Base-by-base conservation (phyloP, 495 filamentous ascomycete species). In the Talaromyces thailandensis region DNA sequence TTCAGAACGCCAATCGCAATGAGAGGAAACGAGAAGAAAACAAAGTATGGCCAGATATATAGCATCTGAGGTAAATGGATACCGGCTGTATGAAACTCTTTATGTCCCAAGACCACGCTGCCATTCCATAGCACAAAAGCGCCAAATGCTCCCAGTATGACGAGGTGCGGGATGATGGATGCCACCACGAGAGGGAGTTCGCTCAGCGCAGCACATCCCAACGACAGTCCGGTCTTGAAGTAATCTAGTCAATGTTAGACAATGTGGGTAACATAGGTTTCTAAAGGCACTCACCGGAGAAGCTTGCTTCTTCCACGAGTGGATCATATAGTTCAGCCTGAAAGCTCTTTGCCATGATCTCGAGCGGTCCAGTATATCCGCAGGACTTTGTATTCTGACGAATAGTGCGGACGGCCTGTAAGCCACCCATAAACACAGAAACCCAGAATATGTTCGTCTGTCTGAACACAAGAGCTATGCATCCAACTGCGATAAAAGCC, bases 401-500 rank as follows among this genome's bases (percentile, higher is more conserved):
- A 51, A 79, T 64, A 24, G 61, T 73, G 65, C 68, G 82, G 56
- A 90, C 80, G 14, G 83, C 79, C 62, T 90, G 86, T 26, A 93
- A 64, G 16, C 86, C 92, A 62, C 92, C 91, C 62, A 96, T 82
- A 69, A 94, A 97, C 0, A 92, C 75, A 1, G 90, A 85, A 2
- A 93, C 88, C 94, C 94, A 98, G 71, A 98, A 92, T 63, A 98
- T 88, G 68, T 98, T 98, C 11, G 94, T 98, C 73, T 98, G 94
- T 31, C 94, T 77, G 76, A 93, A 92, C 18, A 82, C 75, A 37
- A 98, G 76, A 31, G 90, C 82, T 2, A 79, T 62, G 12, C 89
- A 64, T 0, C 88, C 88, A 24, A 79, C 58, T 0, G 83, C 61
- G 8, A 84, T n/a, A 37, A 87, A 74, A 0, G 80, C 73, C 58